Evolutionary conservation across 768 basidiomycete species (phyloP).

Genomic region (Boletus rubescentipes): DNA sequence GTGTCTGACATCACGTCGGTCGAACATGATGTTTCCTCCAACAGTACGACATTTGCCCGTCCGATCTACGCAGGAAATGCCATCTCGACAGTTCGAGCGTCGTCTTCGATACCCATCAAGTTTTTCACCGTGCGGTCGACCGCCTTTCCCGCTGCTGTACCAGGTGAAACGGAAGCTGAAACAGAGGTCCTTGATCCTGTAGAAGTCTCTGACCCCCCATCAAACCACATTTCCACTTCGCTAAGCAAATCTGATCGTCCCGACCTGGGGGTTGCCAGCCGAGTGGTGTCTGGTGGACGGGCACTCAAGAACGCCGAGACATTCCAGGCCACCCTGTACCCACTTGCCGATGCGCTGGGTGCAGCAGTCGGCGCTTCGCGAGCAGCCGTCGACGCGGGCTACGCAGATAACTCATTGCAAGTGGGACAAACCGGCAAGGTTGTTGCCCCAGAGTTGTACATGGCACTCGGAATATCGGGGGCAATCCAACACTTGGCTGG

Average conservation of each 20-base stretch:
- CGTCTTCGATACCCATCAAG: constrained; percentile 77
- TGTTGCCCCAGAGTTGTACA: constrained; percentile 94
- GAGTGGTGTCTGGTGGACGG: constrained; percentile 93
- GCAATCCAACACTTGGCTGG: constrained; percentile 99
- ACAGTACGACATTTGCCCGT: constrained; percentile 83
- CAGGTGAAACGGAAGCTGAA: constrained; percentile 52
- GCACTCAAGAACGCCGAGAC: constrained; percentile 93
- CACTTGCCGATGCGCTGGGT: constrained; percentile 88
- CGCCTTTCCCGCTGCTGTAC: constrained; percentile 71
- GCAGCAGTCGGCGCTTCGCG: constrained; percentile 98
- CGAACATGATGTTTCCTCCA: constrained; percentile 65
- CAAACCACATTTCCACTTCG: constrained; percentile 66
- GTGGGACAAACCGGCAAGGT: constrained; percentile 99
- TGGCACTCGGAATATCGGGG: constrained; percentile 96
- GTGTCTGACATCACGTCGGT: constrained; percentile 89
- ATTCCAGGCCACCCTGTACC: constrained; percentile 84
- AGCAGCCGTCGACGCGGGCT: constrained; percentile 97
- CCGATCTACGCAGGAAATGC: constrained; percentile 99
- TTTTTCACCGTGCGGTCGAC: constrained; percentile 94
- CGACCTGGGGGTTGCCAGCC: constrained; percentile 81
- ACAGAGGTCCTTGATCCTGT: constrained; percentile 64
- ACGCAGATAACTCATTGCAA: constrained; percentile 95
- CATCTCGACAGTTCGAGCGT: constrained; percentile 84
- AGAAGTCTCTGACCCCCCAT: constrained; percentile 50
- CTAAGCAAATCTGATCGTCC: constrained; percentile 91